These are phyloP conservation scores for Pythium dissimile DNA, from an alignment of 352 stramenopile species.

Conservation along the genomic window DNA sequence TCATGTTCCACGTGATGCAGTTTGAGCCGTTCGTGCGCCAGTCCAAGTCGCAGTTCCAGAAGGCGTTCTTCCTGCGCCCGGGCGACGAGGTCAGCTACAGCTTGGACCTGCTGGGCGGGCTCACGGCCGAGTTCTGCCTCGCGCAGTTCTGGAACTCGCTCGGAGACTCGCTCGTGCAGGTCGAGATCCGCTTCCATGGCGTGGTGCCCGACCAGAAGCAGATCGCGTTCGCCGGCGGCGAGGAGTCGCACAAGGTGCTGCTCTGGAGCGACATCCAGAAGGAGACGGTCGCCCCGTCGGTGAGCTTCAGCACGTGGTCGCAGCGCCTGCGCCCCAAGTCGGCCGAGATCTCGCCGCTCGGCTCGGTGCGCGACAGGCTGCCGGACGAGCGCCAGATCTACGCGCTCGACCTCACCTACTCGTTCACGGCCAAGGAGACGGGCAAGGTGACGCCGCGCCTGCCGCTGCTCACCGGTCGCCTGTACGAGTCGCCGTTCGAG, in stretches of 20 bases:
- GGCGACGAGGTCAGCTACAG: constrained; percentile 64
- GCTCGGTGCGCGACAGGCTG: constrained; percentile 76
- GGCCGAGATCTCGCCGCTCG: constrained; percentile 75
- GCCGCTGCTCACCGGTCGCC: constrained; percentile 57
- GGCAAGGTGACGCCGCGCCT: constrained; percentile 81
- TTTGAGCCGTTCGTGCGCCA: constrained; percentile 85
- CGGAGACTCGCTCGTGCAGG: constrained; percentile 72
- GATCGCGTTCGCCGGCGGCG: constrained; percentile 58
- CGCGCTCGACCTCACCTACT: constrained; percentile 88
- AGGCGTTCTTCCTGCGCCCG: constrained; percentile 63
- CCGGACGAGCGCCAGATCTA: constrained; percentile 87
- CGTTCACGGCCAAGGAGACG: constrained; percentile 82
- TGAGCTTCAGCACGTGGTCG: constrained; percentile 82
- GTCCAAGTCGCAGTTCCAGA: constrained; percentile 64
- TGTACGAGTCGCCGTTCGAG: constrained; percentile 94
- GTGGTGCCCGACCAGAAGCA: constrained; percentile 64
- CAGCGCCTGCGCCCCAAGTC: constrained; percentile 78
- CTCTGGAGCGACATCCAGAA: constrained; percentile 68
- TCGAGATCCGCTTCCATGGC: constrained; percentile 86
- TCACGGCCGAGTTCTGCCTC: constrained; percentile 88
- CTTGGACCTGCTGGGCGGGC: constrained; percentile 64
- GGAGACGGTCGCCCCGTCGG: constrained; percentile 69
- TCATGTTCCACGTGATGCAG: constrained; percentile 88
- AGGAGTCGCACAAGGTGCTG: constrained; percentile 72
- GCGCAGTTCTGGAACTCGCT: constrained; percentile 90